Evolutionary conservation across 768 basidiomycete genomes (phyloP).

Genomic region (Termitomyces heimii): DNA sequence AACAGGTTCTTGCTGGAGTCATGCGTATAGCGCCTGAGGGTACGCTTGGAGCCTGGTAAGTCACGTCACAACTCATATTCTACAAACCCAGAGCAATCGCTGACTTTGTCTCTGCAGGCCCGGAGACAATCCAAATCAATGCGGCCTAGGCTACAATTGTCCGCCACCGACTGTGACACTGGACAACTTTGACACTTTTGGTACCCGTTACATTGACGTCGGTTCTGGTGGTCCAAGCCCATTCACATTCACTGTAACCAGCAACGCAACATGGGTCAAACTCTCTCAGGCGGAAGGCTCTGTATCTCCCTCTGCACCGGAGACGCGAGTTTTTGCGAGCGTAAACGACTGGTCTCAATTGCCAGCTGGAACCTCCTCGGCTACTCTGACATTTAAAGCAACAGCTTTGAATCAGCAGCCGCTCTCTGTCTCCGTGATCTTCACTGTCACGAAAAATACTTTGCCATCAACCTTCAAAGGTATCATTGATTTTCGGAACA

Average conservation of each 20-base stretch:
- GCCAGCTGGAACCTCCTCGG: constrained; percentile 26
- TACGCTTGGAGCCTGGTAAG: constrained; percentile 52
- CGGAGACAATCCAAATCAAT: constrained; percentile 60
- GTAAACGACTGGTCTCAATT: constrained; percentile 55
- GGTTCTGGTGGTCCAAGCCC: constrained; percentile 52
- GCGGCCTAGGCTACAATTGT: constrained; percentile 42
- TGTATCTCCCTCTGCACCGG: constrained; percentile 39
- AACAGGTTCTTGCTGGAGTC: constrained; percentile 50
- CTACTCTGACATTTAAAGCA: constrained; percentile 41
- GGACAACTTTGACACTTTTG: constrained; percentile 50
- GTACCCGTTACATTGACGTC: constrained; percentile 54
- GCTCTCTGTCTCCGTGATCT: constrained; percentile 24
- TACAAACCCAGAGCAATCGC: neutral
- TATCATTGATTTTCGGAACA: constrained; percentile 15
- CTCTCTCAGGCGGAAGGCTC: constrained; percentile 41
- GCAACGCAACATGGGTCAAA: constrained; percentile 50
- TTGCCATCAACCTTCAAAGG: constrained; percentile 44
- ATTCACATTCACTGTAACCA: constrained; percentile 47
- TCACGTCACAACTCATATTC: neutral
- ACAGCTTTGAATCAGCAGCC: constrained; percentile 33
- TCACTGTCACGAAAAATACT: constrained; percentile 30
- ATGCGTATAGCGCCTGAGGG: constrained; percentile 63
- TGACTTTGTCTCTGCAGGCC: constrained; percentile 34
- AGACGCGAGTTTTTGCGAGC: constrained; percentile 47
- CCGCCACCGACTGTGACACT: constrained; percentile 46